Base-by-base conservation (phyloP, 257 asterid species). In the Solanum chiquidenum region DNA sequence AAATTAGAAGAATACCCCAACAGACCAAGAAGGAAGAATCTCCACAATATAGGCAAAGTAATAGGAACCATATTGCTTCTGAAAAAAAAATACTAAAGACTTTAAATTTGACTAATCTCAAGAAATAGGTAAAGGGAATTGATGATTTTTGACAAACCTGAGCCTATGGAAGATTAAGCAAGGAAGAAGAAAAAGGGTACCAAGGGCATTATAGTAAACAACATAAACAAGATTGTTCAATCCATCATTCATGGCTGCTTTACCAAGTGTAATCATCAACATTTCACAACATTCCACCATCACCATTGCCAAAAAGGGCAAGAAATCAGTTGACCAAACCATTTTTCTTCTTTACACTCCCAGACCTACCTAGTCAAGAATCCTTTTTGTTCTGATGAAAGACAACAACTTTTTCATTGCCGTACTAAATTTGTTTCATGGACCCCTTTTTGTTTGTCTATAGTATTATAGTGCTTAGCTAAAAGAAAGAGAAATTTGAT, bases 231-330 rank as follows among this genome's bases (percentile, higher is more conserved):
- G 86, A 80, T 85, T 83, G 80, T 87, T 90, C 29, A 88, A n/a
- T 33, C 92, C 92, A n/a, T 42, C 66, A 46, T 86, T 68, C 89
- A 90, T 88, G 64, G 92, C 92, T 16, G 88, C 92, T 88, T 90
- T 90, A 6, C 44, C 86, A 13, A 90, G 72, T 35, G 89, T 90
- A 35, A 75, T 75, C 84, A 90, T 83, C 2, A 44, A 76, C 85
- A 90, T 86, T 69, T 90, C 92, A 12, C 88, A 46, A 75, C 88
- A 44, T 62, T 90, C 92, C 11, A 88, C 87, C 12, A 88, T 40
- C 4, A 75, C 12, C 90, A 90, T 90, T 20, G 87, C 84, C 33
- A 62, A 42, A 42, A 90, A 90, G 8, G 90, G 92, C 14, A 83
- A 58, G 40, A 83, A 86, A 20, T 86, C 86, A 11, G 18, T 66